Evolutionary conservation across 805 yeast species (phyloP).

Genomic region (Priceomyces fermenticarens): DNA sequence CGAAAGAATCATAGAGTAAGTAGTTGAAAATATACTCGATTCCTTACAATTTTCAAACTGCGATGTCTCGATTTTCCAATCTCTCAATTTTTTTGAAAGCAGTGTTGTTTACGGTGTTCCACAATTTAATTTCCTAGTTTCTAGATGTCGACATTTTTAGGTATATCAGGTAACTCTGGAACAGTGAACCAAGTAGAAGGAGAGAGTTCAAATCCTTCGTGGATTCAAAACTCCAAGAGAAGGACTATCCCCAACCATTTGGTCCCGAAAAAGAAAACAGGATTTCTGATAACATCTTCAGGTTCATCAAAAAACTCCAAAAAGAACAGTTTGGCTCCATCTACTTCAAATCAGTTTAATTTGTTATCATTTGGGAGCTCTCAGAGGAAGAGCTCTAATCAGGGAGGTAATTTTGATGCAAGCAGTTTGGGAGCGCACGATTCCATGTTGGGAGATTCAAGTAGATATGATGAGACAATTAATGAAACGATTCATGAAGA

Average conservation of each 20-base stretch:
- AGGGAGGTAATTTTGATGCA: slow-evolving; percentile 12
- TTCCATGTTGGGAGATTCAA: slow-evolving; percentile 16
- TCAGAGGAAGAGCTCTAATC: slow-evolving; percentile 17
- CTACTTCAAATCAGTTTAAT: slow-evolving; percentile 25
- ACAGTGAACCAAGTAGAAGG: slow-evolving; percentile 5
- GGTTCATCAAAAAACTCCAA: slow-evolving; percentile 13
- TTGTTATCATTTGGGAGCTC: slow-evolving; percentile 34
- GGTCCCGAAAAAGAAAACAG: slow-evolving; percentile 37
- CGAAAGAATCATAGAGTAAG: slow-evolving; percentile 55
- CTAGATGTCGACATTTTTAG: slow-evolving; percentile 11
- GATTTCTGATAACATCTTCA: slow-evolving; percentile 31
- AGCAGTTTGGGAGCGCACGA: slow-evolving; percentile 21
- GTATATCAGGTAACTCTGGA: slow-evolving; percentile 7
- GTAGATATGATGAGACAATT: slow-evolving; percentile 27
- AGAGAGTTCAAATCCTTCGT: slow-evolving; percentile 21
- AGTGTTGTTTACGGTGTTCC: not conserved
- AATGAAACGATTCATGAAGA: slow-evolving; percentile 30
- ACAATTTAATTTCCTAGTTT: not conserved
- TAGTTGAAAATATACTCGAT: not conserved
- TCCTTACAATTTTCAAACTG: not conserved
- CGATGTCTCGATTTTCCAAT: not conserved
- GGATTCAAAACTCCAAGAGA: slow-evolving; percentile 34
- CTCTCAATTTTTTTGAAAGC: not conserved
- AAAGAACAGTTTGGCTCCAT: slow-evolving; percentile 7
- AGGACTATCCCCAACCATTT: slow-evolving; percentile 42